These are phyloP conservation scores for Suillus tomentosus DNA, from an alignment of 768 basidiomycete species.

Conservation along the genomic window DNA sequence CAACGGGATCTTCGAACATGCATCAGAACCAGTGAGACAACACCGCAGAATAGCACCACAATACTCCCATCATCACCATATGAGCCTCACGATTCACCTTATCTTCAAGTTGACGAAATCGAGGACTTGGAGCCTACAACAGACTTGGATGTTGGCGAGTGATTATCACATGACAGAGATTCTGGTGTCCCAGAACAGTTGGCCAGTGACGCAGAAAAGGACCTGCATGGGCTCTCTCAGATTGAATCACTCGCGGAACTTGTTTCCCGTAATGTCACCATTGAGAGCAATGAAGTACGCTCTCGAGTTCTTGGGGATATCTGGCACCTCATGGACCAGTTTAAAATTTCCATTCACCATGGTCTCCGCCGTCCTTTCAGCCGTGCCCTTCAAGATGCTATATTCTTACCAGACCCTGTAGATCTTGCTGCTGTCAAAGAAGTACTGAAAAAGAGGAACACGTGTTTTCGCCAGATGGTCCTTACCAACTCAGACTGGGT, in stretches of 20 bases:
- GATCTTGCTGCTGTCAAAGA: neutral
- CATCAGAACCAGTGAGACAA: neutral
- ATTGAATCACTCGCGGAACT: neutral
- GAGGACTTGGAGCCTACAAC: too few species aligned
- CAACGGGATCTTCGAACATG: neutral
- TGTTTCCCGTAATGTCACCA: neutral
- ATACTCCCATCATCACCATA: neutral
- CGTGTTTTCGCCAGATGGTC: slow-evolving; percentile 14
- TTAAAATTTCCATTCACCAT: neutral
- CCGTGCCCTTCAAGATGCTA: neutral
- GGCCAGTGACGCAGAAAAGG: neutral
- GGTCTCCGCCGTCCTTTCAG: neutral
- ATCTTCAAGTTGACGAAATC: too few species aligned
- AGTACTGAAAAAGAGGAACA: slow-evolving; percentile 7
- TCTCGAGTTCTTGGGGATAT: neutral
- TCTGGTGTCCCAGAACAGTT: neutral
- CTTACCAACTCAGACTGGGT: slow-evolving; percentile 25
- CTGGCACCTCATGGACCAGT: slow-evolving; percentile 1
- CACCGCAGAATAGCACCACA: too few species aligned
- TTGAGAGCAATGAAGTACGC: neutral
- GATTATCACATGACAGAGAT: too few species aligned
- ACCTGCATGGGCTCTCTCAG: neutral
- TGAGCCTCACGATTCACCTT: too few species aligned
- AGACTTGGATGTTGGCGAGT: too few species aligned
- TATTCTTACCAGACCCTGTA: neutral